Evolutionary conservation across 2,329 filamentous ascomycete genomes (phyloP).

Genomic region (Xylaria sp.): DNA sequence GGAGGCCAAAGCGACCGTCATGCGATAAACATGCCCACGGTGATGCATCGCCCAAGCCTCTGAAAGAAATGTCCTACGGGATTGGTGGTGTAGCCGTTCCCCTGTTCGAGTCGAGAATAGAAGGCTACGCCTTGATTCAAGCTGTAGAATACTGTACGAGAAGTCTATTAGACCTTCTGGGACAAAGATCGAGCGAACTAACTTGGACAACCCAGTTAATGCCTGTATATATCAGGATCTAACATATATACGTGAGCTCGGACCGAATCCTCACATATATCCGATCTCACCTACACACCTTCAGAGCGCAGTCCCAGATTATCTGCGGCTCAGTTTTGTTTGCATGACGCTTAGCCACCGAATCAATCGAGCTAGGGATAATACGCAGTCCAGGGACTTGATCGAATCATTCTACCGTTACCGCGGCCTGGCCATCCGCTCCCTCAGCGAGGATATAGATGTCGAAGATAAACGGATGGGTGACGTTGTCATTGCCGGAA

Average conservation of each 20-base stretch:
- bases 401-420: slow-evolving; percentile 9
- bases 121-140: slow-evolving; percentile 3
- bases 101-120: background rate
- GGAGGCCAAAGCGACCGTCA: background rate
- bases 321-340: slow-evolving; percentile 10
- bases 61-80: background rate
- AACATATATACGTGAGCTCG: slow-evolving; percentile 8
- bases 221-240: slow-evolving; percentile 10
- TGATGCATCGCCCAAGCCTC: background rate
- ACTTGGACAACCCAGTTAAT: slow-evolving; percentile 1
- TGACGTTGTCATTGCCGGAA: background rate
- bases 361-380: slow-evolving; percentile 7
- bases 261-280: slow-evolving; percentile 14
- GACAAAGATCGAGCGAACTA: background rate
- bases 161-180: background rate
- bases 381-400: slow-evolving; percentile 4
- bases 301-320: background rate
- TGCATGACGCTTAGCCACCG: slow-evolving; percentile 17
- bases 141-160: slow-evolving; percentile 12
- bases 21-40: background rate
- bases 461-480: slow-evolving; percentile 4
- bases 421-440: slow-evolving; percentile 14
- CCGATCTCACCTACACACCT: slow-evolving; percentile 2
- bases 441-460: background rate
- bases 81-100: background rate